Evolutionary conservation across 768 basidiomycete species (phyloP).

Genomic region (Trametes punicea): DNA sequence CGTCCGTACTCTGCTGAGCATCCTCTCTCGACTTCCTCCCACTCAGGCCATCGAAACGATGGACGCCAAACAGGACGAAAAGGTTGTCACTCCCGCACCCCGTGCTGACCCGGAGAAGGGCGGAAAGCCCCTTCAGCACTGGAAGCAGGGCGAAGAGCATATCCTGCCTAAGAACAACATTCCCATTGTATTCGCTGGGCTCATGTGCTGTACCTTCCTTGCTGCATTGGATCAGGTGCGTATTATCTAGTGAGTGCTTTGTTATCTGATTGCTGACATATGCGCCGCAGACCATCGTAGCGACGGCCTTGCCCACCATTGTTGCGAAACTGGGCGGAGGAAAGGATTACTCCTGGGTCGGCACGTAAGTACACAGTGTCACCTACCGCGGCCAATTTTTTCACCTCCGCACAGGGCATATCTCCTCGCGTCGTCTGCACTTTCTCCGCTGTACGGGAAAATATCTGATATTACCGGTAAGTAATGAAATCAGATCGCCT

Average conservation of each 20-base stretch:
- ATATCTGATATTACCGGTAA: slow-evolving; percentile 56
- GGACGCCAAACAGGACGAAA: neutral
- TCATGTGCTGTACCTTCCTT: slow-evolving; percentile 43
- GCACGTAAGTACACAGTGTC: slow-evolving; percentile 31
- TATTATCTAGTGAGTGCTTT: neutral
- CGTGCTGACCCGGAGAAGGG: slow-evolving; percentile 6
- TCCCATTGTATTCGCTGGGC: slow-evolving; percentile 40
- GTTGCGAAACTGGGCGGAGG: slow-evolving; percentile 43
- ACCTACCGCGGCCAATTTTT: neutral
- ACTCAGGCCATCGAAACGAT: neutral
- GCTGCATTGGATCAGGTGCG: slow-evolving; percentile 46
- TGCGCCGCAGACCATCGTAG: slow-evolving; percentile 41
- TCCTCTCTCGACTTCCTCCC: neutral
- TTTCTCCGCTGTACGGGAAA: slow-evolving; percentile 77
- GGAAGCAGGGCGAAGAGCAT: slow-evolving; percentile 40
- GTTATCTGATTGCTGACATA: neutral
- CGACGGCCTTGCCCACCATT: slow-evolving; percentile 51
- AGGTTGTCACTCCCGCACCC: neutral
- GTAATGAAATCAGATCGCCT: slow-evolving; percentile 15
- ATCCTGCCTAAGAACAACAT: slow-evolving; percentile 42
- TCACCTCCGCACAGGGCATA: slow-evolving; percentile 54
- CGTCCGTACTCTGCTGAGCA: slow-evolving; percentile 1
- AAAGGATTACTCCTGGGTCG: slow-evolving; percentile 48
- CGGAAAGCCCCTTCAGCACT: slow-evolving; percentile 32
- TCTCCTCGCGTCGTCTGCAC: slow-evolving; percentile 61